A percentile compares a stretch with the other conserved stretches of the same genome.
Evolutionary conservation across 805 yeast genomes (phyloP).

Genomic region (Helenozyma rhizophorensis): DNA sequence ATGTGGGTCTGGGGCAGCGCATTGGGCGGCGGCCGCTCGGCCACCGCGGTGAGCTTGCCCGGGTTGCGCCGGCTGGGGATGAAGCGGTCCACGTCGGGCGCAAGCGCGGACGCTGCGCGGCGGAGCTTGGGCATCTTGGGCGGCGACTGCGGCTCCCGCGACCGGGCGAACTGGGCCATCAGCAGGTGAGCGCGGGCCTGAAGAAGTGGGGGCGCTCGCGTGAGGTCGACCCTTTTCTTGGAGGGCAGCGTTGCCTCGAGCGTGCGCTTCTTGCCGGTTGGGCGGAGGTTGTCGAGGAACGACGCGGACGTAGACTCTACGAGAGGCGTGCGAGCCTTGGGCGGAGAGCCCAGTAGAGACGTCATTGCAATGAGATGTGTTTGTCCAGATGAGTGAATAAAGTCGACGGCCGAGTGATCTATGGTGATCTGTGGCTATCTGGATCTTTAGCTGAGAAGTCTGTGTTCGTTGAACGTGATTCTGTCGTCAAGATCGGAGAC

Average conservation of each 20-base stretch:
- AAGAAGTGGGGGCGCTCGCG: slow-evolving; percentile 9
- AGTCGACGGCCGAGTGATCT: too few species aligned
- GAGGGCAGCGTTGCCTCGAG: slow-evolving; percentile 9
- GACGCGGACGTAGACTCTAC: slow-evolving; percentile 12
- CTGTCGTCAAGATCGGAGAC: too few species aligned
- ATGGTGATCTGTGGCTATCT: too few species aligned
- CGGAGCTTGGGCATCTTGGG: slow-evolving; percentile 18
- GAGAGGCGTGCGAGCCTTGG: slow-evolving; percentile 14
- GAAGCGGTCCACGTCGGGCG: slow-evolving; percentile 30
- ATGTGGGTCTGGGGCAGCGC: slow-evolving; percentile 54
- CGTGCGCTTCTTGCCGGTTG: slow-evolving; percentile 5
- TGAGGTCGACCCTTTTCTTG: slow-evolving; percentile 6
- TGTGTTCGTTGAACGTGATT: too few species aligned
- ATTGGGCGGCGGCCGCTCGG: slow-evolving; percentile 37
- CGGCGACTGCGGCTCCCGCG: slow-evolving; percentile 8
- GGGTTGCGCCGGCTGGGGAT: slow-evolving; percentile 42
- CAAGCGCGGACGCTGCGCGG: slow-evolving; percentile 13
- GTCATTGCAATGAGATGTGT: too few species aligned
- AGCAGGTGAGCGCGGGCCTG: slow-evolving; percentile 11
- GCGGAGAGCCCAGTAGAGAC: slow-evolving; percentile 6
- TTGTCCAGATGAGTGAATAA: too few species aligned
- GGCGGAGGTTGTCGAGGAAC: slow-evolving; percentile 10
- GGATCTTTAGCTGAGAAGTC: too few species aligned
- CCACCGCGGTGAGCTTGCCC: slow-evolving; percentile 32
- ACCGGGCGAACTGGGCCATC: slow-evolving; percentile 14